These are phyloP conservation scores for Neofusicoccum laricinum DNA, from an alignment of 2,329 filamentous ascomycete species.

Conservation along the genomic window DNA sequence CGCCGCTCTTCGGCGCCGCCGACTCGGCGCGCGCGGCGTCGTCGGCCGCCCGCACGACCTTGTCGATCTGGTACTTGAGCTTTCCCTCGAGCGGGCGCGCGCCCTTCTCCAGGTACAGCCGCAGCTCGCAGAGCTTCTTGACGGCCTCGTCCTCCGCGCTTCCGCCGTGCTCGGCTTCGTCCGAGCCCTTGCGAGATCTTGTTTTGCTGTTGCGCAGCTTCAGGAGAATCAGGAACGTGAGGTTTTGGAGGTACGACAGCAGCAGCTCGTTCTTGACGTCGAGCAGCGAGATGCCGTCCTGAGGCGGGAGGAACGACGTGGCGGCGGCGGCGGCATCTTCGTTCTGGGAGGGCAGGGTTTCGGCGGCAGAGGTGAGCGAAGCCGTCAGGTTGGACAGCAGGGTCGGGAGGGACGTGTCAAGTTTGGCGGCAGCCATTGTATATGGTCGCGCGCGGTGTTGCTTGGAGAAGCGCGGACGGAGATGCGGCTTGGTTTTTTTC, in stretches of 20 bases:
- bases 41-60: constrained; percentile 83
- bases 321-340: constrained; percentile 36
- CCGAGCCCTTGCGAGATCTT: constrained; percentile 22
- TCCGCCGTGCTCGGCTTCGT: constrained; percentile 35
- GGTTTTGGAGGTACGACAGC: constrained; percentile 90
- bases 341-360: constrained; percentile 40
- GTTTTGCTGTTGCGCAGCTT: constrained; percentile 62
- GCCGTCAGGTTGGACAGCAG: constrained; percentile 49
- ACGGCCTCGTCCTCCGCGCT: constrained; percentile 64
- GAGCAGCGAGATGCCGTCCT: constrained; percentile 88
- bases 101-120: constrained; percentile 91
- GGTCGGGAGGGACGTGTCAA: constrained; percentile 36
- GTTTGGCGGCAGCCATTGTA: constrained; percentile 14
- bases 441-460: not conserved
- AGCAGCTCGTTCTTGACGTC: constrained; percentile 97
- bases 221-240: constrained; percentile 81
- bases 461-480: not conserved
- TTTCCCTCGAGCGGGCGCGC: constrained; percentile 86
- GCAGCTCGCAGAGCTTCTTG: constrained; percentile 82
- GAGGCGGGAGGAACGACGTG: constrained; percentile 64
- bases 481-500: not conserved
- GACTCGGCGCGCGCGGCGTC: constrained; percentile 58
- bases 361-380: constrained; percentile 61
- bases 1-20: constrained; percentile 30
- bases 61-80: constrained; percentile 93